Conservation (phyloP, 371 early-diverging fungal genomes). For the Phascolomyces articulosus region DNA sequence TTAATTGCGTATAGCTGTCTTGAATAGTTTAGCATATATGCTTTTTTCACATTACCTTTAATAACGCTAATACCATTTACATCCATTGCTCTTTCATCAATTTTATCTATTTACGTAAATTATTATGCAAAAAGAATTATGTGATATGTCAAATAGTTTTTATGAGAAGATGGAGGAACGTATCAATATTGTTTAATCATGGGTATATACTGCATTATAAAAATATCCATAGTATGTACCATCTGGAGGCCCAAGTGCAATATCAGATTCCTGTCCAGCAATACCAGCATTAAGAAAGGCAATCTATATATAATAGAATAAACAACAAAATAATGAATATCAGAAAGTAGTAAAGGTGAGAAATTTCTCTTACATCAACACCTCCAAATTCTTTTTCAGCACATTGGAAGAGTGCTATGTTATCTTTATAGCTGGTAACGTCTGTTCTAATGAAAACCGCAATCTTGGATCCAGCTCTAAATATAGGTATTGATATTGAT, state of each 20-base stretch:
- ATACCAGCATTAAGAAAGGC: slow-evolving; percentile 15
- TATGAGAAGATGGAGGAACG: no score
- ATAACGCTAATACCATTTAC: slow-evolving; percentile 3
- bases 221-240: slow-evolving; percentile 15
- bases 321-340: neutral
- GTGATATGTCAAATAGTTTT: no score
- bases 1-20: no score
- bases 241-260: slow-evolving; percentile 1
- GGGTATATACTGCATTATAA: neutral
- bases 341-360: no score
- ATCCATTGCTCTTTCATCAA: neutral
- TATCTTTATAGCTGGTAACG: slow-evolving; percentile 50
- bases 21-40: no score
- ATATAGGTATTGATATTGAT: neutral
- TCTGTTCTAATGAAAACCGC: slow-evolving; percentile 54
- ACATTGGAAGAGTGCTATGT: slow-evolving; percentile 40
- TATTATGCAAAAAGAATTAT: neutral
- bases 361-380: slow-evolving; percentile 62
- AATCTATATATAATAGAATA: neutral
- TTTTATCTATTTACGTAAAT: neutral
- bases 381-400: slow-evolving; percentile 56
- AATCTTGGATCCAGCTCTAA: slow-evolving; percentile 16
- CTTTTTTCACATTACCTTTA: slow-evolving; percentile 24
- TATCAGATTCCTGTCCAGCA: slow-evolving; percentile 5
- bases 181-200: no score